Evolutionary conservation across 2,329 filamentous ascomycete genomes (phyloP).

Genomic region (Thelonectria blattea): DNA sequence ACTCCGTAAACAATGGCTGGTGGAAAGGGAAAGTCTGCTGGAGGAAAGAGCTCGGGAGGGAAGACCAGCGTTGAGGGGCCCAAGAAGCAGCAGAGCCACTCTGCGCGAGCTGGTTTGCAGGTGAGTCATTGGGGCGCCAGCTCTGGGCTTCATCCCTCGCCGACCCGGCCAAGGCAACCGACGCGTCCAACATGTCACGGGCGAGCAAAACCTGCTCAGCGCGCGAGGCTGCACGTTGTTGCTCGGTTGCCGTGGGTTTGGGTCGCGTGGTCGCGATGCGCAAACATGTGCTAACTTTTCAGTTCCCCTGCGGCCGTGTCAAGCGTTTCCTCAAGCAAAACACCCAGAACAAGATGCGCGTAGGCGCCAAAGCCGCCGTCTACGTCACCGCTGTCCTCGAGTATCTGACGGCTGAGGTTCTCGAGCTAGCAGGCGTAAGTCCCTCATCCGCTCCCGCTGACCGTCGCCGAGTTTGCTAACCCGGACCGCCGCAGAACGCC

Average conservation of each 20-base stretch:
- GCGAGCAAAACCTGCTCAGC: conserved; percentile 26
- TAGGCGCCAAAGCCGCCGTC: conserved; percentile 96
- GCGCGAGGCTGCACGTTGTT: conserved; percentile 10
- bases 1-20: conserved; percentile 65
- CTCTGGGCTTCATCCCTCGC: conserved; percentile 33
- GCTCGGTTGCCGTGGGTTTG: conserved; percentile 10
- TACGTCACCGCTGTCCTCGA: conserved; percentile 98
- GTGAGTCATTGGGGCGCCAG: conserved; percentile 61
- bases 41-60: conserved; percentile 85
- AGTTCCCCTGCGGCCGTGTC: conserved; percentile 99
- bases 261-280: conserved; percentile 12
- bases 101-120: conserved; percentile 92
- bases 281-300: conserved; percentile 36
- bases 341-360: conserved; percentile 99
- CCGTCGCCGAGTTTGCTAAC: conserved; percentile 7
- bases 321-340: conserved; percentile 99
- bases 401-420: conserved; percentile 96
- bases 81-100: conserved; percentile 95
- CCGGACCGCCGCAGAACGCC: conserved; percentile 70
- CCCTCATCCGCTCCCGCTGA: conserved; percentile 13
- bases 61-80: conserved; percentile 71
- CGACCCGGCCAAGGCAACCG: conserved; percentile 26
- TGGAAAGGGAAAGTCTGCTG: conserved; percentile 91
- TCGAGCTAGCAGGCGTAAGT: conserved; percentile 90
- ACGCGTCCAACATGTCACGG: conserved; percentile 37